These are phyloP conservation scores for Smallanthus sonchifolius DNA, from an alignment of 129 eudicot genomes.

Conservation along the genomic window DNA sequence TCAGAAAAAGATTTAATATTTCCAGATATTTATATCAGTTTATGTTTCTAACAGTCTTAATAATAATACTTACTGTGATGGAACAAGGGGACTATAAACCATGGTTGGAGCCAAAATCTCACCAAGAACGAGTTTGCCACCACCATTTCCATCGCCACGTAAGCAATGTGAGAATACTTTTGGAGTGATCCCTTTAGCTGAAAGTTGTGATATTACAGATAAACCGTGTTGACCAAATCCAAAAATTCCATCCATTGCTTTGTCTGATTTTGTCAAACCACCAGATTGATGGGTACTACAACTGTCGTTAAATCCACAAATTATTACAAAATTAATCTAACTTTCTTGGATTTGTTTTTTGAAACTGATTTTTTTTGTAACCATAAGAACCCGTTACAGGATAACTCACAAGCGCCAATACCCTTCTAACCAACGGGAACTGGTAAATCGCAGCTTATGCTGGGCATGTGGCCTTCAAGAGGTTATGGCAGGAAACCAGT, in stretches of 20 bases:
- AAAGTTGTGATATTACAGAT: slow-evolving; percentile 80
- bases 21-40: background rate
- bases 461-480: too few relatives aligned
- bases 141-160: slow-evolving; percentile 86
- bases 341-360: background rate
- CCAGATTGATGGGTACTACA: slow-evolving; percentile 92
- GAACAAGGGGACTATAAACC: slow-evolving; percentile 92
- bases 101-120: slow-evolving; percentile 82
- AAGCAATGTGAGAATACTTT: slow-evolving; percentile 93
- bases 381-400: too few relatives aligned
- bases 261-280: slow-evolving; percentile 71
- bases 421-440: too few relatives aligned
- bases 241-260: slow-evolving; percentile 88
- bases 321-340: slow-evolving; percentile 21
- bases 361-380: background rate
- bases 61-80: slow-evolving; percentile 75
- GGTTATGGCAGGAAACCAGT: too few relatives aligned
- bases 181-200: slow-evolving; percentile 87
- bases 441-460: too few relatives aligned
- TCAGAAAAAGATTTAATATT: background rate
- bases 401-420: too few relatives aligned
- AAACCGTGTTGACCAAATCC: slow-evolving; percentile 82
- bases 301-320: slow-evolving; percentile 33
- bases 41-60: background rate
- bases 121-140: slow-evolving; percentile 95